These are phyloP conservation scores for Fibroporia radiculosa DNA, from an alignment of 768 basidiomycete genomes.

Conservation along the genomic window DNA sequence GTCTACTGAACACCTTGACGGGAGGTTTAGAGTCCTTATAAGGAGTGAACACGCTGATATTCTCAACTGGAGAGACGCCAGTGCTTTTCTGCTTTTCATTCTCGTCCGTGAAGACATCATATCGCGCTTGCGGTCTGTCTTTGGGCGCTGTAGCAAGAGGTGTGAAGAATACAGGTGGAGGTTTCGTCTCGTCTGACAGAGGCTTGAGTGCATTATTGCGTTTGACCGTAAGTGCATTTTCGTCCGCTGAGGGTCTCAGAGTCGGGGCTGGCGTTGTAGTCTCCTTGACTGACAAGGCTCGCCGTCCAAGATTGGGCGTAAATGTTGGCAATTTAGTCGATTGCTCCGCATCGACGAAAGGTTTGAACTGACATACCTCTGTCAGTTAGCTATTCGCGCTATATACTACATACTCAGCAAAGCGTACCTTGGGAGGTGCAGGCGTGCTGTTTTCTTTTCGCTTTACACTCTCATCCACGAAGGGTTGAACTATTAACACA, in stretches of 20 bases:
- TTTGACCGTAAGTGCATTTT: constrained; percentile 8
- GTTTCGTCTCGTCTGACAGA: constrained; percentile 7
- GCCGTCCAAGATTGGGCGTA: constrained; percentile 25
- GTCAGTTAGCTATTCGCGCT: not conserved
- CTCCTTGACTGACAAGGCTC: constrained; percentile 43
- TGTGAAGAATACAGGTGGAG: constrained; percentile 58
- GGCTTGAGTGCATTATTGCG: constrained; percentile 8
- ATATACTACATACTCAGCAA: not conserved
- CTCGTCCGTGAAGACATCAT: constrained; percentile 9
- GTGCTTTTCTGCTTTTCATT: constrained; percentile 4
- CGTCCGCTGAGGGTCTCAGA: constrained; percentile 11
- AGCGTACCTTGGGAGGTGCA: constrained; percentile 32
- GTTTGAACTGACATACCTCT: constrained; percentile 43
- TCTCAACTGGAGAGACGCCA: constrained; percentile 5
- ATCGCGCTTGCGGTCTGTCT: constrained; percentile 7
- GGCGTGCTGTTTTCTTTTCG: constrained; percentile 35
- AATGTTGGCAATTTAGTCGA: constrained; percentile 35
- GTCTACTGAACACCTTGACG: constrained; percentile 66
- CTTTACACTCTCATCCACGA: constrained; percentile 51
- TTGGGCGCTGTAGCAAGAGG: constrained; percentile 22
- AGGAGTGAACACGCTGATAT: constrained; percentile 24
- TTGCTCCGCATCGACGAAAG: constrained; percentile 49
- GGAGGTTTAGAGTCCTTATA: constrained; percentile 33
- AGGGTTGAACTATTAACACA: constrained; percentile 54
- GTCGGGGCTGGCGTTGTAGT: constrained; percentile 18